Evolutionary conservation across 129 eudicot species (phyloP), one percentile per base, ranked within the genome.

Genomic region (Artemisia annua): DNA sequence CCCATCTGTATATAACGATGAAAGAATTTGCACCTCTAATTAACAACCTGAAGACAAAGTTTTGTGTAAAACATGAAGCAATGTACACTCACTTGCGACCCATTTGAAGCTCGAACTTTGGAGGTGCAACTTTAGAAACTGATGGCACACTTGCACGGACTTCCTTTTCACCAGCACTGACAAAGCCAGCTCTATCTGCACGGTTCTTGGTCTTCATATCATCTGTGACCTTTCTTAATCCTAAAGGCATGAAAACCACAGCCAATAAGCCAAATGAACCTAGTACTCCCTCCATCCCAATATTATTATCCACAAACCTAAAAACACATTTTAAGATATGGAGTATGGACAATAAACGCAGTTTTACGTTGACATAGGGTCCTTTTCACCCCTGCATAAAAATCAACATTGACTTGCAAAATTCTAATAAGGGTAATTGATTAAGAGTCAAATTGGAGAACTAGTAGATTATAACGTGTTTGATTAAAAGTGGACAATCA

Each of bases 151-250:
- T 74, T 43, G 56, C 55, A 63, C 83, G 86, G 35, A 44, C 62
- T 68, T 84, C 95, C 72, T 90, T 90, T 67, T 77, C 98, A 72
- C 74, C 49, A 28, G 84, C 83, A 87, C 77, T 56, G 49, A 90
- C 97, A 81, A 85, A 76, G 8, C 98, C 90, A 62, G 82, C 89
- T 74, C 90, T 86, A 75, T 90, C 96, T 20, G 85, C 69, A 66
- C 89, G 93, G 77, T 94, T 94, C 85, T 94, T 94, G 70, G 93
- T 74, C 82, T 94, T 94, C 98, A 94, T 94, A 75, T 94, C 93
- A 75, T 75, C 86, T 17, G 98, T 94, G 61, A 94, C 97, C 81
- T 88, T 87, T 79, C 79, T 94, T 81, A 94, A 80, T 54, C 98
- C 98, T 90, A 54, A 63, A 56, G 1, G 5, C 24, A 65, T 66